Conservation (phyloP, 2,329 filamentous ascomycete species). For the Daldinia sp. region DNA sequence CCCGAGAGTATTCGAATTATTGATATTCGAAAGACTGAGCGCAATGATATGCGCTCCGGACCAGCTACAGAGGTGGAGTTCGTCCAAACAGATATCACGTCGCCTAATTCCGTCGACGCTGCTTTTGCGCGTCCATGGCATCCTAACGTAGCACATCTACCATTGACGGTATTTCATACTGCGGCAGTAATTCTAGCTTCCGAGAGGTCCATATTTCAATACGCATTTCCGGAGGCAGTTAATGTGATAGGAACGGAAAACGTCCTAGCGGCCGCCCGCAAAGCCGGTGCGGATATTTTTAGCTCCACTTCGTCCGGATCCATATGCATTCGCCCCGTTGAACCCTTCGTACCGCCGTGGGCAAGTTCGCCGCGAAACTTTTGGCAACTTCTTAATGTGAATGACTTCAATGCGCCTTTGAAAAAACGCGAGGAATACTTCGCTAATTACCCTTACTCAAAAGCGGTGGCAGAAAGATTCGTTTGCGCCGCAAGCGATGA, state of each 20-base stretch:
- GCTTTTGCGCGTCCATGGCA: conserved; percentile 61
- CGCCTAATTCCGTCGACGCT: conserved; percentile 51
- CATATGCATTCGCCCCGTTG: conserved; percentile 47
- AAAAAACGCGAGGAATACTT: conserved; percentile 54
- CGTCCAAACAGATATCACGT: conserved; percentile 59
- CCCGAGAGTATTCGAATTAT: conserved; percentile 61
- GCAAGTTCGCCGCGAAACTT: conserved; percentile 49
- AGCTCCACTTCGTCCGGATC: conserved; percentile 63
- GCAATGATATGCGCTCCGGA: conserved; percentile 52
- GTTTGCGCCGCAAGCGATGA: conserved; percentile 52
- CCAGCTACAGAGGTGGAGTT: conserved; percentile 52
- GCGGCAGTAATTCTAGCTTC: conserved; percentile 62
- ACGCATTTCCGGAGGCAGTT: conserved; percentile 55
- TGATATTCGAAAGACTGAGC: conserved; percentile 57
- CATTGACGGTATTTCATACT: conserved; percentile 66
- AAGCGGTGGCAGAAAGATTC: conserved; percentile 60
- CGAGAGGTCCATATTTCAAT: conserved; percentile 56
- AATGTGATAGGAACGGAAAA: conserved; percentile 61
- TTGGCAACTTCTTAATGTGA: conserved; percentile 56
- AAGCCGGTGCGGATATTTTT: conserved; percentile 58
- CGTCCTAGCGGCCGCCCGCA: conserved; percentile 56
- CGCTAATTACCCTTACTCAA: conserved; percentile 60
- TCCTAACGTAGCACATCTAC: conserved; percentile 50
- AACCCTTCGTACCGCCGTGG: conserved; percentile 53
- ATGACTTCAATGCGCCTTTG: conserved; percentile 53